Conservation (phyloP, 345 rosid genomes). For the Eucalyptus marginata region DNA sequence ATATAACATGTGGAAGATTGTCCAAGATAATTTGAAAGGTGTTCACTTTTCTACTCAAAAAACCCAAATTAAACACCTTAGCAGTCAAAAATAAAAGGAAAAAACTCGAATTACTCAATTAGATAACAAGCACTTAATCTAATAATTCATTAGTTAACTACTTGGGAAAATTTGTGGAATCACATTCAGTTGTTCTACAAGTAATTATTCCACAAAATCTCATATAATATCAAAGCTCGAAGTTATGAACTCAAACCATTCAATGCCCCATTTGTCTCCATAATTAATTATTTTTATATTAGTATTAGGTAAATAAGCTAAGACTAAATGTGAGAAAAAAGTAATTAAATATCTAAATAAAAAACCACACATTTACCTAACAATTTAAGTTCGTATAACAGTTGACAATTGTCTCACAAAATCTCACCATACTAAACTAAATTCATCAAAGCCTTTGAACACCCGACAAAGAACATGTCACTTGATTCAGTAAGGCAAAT, state of each 20-base stretch:
- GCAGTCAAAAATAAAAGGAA: neutral
- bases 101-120: neutral
- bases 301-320: neutral
- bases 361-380: too few relatives aligned
- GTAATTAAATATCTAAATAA: too few relatives aligned
- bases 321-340: too few relatives aligned
- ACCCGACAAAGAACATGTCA: neutral
- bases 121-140: neutral
- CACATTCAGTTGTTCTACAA: rapidly evolving
- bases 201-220: too few relatives aligned
- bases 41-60: neutral
- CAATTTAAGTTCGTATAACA: rapidly evolving
- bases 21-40: neutral
- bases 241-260: neutral
- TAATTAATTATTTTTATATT: too few relatives aligned
- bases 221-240: rapidly evolving
- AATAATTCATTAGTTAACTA: neutral
- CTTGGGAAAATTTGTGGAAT: neutral
- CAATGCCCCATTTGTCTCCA: neutral
- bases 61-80: neutral
- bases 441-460: neutral
- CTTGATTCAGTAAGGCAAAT: neutral
- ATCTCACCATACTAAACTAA: neutral
- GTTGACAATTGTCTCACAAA: rapidly evolving
- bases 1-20: neutral